Percentiles rank a stretch among this genome's conserved stretches.
These are phyloP conservation scores for Mimosa pudica DNA, from an alignment of 306 rosid genomes.

Conservation along the genomic window DNA sequence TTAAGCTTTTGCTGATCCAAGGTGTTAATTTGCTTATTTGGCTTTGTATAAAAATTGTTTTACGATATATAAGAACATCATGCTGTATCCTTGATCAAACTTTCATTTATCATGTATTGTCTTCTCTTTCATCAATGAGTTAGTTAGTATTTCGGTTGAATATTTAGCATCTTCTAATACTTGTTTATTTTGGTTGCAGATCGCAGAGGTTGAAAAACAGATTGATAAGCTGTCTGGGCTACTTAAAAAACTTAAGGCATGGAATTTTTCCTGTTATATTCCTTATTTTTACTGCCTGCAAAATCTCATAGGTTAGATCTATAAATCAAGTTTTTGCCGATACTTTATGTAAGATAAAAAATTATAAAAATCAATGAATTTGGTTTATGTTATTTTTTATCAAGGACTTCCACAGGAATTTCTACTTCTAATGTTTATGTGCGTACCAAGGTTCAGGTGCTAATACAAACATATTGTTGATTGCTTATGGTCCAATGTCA, in stretches of 20 bases:
- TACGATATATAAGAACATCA: not conserved
- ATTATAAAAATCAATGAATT: not conserved
- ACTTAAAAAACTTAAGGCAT: conserved; percentile 61
- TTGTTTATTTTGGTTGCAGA: conserved; percentile 37
- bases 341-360: not conserved
- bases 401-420: not conserved
- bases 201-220: conserved; percentile 59
- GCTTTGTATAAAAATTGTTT: not conserved
- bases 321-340: conserved; percentile 1
- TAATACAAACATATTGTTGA: not conserved
- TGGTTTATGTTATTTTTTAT: not conserved
- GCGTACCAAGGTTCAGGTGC: not conserved
- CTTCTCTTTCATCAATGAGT: not conserved
- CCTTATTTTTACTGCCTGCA: not conserved
- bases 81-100: no score
- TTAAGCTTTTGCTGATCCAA: conserved; percentile 7
- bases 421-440: not conserved
- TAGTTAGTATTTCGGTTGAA: not conserved
- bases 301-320: not conserved
- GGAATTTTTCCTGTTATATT: conserved; percentile 9
- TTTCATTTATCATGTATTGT: not conserved
- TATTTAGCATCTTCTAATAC: not conserved
- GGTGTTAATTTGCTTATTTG: not conserved
- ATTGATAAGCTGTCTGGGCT: conserved; percentile 58
- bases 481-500: not conserved